Percentiles rank a stretch among this genome's conserved stretches.
Evolutionary conservation across 345 rosid species (phyloP).

Genomic region (Populus euphratica): DNA sequence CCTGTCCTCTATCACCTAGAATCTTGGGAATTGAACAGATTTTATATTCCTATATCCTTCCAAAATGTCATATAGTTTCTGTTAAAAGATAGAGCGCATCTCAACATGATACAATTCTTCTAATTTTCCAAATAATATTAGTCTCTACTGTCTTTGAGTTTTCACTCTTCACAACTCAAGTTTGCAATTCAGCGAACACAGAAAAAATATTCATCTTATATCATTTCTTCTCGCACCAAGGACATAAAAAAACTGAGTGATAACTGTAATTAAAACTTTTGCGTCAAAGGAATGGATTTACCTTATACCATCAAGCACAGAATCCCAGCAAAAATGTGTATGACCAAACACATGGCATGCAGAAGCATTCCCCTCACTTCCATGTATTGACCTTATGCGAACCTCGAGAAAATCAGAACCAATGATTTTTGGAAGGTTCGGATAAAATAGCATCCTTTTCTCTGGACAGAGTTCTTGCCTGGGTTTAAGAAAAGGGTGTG

Average conservation of each 20-base stretch:
- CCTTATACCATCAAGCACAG: constrained; percentile 60
- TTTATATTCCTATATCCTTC: too few relatives aligned
- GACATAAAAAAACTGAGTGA: not conserved
- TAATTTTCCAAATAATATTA: too few relatives aligned
- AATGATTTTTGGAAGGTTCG: constrained; percentile 60
- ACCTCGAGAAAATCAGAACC: constrained; percentile 65
- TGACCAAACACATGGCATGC: constrained; percentile 68
- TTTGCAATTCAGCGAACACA: too few relatives aligned
- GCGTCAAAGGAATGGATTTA: constrained; percentile 10
- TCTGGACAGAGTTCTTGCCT: constrained; percentile 78
- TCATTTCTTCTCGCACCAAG: not conserved
- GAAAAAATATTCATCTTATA: not conserved
- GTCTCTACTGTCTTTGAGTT: too few relatives aligned
- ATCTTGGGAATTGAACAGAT: too few relatives aligned
- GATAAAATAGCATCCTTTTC: constrained; percentile 66
- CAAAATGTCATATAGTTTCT: too few relatives aligned
- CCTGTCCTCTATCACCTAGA: too few relatives aligned
- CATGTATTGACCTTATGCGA: constrained; percentile 54
- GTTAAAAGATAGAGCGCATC: too few relatives aligned
- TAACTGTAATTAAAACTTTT: not conserved
- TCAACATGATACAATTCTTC: too few relatives aligned
- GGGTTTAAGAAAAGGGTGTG: not conserved
- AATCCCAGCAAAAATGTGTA: constrained; percentile 79
- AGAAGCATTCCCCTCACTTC: constrained; percentile 24
- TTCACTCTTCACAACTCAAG: not conserved